A percentile compares a stretch with the other conserved stretches of the same genome.
Conservation (phyloP, 1,284 basidiomycete species). For the Apiotrichum brassicae region DNA sequence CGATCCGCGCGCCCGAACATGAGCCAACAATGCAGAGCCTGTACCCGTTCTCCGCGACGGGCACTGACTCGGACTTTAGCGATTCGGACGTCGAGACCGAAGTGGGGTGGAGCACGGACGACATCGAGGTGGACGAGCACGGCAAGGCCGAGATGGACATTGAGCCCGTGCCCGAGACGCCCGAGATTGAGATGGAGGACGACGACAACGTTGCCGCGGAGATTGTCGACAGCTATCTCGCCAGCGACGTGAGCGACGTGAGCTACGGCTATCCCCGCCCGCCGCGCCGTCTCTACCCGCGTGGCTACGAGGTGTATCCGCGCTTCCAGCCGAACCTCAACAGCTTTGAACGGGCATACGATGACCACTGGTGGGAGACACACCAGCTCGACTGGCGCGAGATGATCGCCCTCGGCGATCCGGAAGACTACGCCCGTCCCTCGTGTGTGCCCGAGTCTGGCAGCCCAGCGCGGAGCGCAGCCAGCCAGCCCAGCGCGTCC, state of each 20-base stretch:
- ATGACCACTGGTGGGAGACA: slow-evolving; percentile 1
- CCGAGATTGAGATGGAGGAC: not conserved
- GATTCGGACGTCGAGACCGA: slow-evolving; percentile 1
- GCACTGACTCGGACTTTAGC: not conserved
- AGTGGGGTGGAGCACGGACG: not conserved
- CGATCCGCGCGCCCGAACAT: not conserved
- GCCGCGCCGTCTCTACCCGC: not conserved
- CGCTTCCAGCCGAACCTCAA: not conserved
- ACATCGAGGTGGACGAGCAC: not conserved
- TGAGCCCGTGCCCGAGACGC: not conserved
- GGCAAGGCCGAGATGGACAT: not conserved
- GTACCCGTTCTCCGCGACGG: not conserved
- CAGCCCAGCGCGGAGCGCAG: no score
- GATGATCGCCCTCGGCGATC: not conserved
- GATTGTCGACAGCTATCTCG: not conserved
- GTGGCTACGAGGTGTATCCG: not conserved
- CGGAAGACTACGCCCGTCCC: not conserved
- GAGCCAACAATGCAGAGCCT: slow-evolving; percentile 1
- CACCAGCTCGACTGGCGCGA: slow-evolving; percentile 1
- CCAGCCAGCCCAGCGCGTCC: no score
- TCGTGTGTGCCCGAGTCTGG: slow-evolving; percentile 2
- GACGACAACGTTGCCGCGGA: not conserved
- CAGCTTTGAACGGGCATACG: slow-evolving; percentile 1
- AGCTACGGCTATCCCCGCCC: not conserved
- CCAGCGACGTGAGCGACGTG: not conserved